Evolutionary conservation across 352 stramenopile genomes (phyloP).

Genomic region (Hyaloperonospora brassicae): DNA sequence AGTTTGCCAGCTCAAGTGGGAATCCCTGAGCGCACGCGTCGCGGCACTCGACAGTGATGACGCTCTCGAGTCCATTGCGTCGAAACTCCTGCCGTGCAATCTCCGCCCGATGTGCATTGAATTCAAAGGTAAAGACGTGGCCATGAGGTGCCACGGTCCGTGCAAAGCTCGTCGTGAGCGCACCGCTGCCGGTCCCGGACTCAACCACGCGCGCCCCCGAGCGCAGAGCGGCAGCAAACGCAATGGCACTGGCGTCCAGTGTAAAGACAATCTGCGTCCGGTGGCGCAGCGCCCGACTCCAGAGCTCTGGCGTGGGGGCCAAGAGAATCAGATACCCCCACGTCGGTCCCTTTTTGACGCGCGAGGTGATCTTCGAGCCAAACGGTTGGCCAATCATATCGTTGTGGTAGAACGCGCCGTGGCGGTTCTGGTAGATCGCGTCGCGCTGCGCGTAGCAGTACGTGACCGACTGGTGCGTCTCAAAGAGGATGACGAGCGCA

Average conservation of each 20-base stretch:
- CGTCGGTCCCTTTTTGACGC: slow-evolving; percentile 42
- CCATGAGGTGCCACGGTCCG: slow-evolving; percentile 84
- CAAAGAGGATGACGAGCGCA: slow-evolving; percentile 96
- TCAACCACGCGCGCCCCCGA: slow-evolving; percentile 90
- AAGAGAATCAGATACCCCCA: slow-evolving; percentile 91
- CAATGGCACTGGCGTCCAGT: slow-evolving; percentile 90
- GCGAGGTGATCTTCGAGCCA: slow-evolving; percentile 64
- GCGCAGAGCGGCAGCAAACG: slow-evolving; percentile 85
- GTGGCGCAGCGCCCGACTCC: slow-evolving; percentile 86
- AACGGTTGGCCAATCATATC: slow-evolving; percentile 90
- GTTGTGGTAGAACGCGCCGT: slow-evolving; percentile 96
- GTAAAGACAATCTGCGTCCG: slow-evolving; percentile 98
- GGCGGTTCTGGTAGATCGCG: slow-evolving; percentile 93
- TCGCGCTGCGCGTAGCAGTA: slow-evolving; percentile 91
- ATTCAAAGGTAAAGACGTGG: slow-evolving; percentile 97
- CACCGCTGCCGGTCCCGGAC: slow-evolving; percentile 86
- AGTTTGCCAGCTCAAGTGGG: slow-evolving; percentile 47
- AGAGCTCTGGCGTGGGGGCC: slow-evolving; percentile 94
- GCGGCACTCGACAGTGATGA: slow-evolving; percentile 90
- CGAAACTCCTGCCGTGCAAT: slow-evolving; percentile 91
- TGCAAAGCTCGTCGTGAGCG: slow-evolving; percentile 90
- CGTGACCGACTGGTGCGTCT: slow-evolving; percentile 91
- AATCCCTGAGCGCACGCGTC: slow-evolving; percentile 93
- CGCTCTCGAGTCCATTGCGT: slow-evolving; percentile 82
- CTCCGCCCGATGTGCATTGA: slow-evolving; percentile 90